Conservation (phyloP, 2,329 filamentous ascomycete species). For the Neonectria neomacrospora region DNA sequence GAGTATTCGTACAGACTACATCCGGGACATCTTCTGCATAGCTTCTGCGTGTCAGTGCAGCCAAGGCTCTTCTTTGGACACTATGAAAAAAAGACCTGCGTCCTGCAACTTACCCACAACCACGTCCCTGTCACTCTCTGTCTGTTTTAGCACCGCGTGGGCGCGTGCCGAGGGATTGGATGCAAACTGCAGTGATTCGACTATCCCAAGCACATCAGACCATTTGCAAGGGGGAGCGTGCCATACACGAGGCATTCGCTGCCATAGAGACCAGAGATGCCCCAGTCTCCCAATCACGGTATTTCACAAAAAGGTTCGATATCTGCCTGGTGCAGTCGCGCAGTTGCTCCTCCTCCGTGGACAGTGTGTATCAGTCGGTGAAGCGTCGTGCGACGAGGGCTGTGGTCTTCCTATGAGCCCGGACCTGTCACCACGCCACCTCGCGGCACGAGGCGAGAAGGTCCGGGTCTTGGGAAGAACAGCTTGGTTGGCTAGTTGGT, state of each 20-base stretch:
- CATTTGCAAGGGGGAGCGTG: constrained; percentile 26
- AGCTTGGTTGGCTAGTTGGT: neutral
- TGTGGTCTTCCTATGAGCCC: neutral
- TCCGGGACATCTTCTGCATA: constrained; percentile 16
- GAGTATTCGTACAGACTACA: neutral
- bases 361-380: neutral
- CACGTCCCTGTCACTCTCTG: constrained; percentile 19
- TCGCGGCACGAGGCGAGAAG: neutral
- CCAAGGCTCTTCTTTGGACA: constrained; percentile 5
- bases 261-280: constrained; percentile 22
- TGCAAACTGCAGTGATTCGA: constrained; percentile 34
- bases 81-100: constrained; percentile 9
- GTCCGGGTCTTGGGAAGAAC: neutral
- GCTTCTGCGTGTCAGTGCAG: constrained; percentile 17
- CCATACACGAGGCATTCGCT: constrained; percentile 21
- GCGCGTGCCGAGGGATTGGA: constrained; percentile 16
- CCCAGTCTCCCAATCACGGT: neutral
- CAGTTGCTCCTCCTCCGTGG: constrained; percentile 7
- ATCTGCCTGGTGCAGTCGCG: constrained; percentile 5
- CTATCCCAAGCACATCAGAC: constrained; percentile 31
- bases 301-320: neutral
- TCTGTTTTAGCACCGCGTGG: constrained; percentile 20
- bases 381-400: neutral
- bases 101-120: constrained; percentile 11
- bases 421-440: neutral